Conservation (phyloP, 1,284 basidiomycete genomes). For the Cystobasidium pallidum region DNA sequence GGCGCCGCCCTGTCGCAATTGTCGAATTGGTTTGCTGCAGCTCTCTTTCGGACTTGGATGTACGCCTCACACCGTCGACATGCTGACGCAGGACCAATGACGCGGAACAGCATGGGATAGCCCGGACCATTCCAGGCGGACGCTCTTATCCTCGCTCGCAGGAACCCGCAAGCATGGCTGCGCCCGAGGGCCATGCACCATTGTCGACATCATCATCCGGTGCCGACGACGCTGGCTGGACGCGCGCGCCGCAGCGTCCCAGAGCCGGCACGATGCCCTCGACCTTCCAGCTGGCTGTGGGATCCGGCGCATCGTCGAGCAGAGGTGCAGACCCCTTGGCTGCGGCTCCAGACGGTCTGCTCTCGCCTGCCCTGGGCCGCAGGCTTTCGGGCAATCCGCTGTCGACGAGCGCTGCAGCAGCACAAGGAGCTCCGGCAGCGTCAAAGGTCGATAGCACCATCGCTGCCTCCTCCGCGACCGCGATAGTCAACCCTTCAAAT, state of each 20-base stretch:
- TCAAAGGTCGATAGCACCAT: neutral
- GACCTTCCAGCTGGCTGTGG: slow-evolving; percentile 29
- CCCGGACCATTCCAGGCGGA: no score
- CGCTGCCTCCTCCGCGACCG: neutral
- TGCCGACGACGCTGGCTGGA: slow-evolving; percentile 11
- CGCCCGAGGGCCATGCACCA: neutral
- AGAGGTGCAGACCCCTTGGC: slow-evolving; percentile 1
- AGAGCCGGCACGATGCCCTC: slow-evolving; percentile 44
- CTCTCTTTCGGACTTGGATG: neutral
- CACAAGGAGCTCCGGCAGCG: neutral
- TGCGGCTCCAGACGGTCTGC: slow-evolving; percentile 24
- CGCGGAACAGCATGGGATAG: neutral
- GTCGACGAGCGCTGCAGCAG: neutral
- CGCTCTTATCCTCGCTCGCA: no score
- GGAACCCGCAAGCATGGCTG: slow-evolving; percentile 4
- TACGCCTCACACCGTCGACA: neutral
- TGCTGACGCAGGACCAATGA: neutral
- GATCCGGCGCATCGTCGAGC: neutral
- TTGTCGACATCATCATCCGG: no score
- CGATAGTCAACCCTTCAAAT: neutral
- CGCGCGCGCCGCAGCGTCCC: slow-evolving; percentile 29
- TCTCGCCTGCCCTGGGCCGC: slow-evolving; percentile 35
- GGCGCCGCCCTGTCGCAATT: no score
- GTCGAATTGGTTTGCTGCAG: no score
- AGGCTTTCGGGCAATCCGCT: slow-evolving; percentile 19